These are phyloP conservation scores for Friedmanniomyces endolithicus DNA, from an alignment of 495 filamentous ascomycete genomes.

Conservation along the genomic window DNA sequence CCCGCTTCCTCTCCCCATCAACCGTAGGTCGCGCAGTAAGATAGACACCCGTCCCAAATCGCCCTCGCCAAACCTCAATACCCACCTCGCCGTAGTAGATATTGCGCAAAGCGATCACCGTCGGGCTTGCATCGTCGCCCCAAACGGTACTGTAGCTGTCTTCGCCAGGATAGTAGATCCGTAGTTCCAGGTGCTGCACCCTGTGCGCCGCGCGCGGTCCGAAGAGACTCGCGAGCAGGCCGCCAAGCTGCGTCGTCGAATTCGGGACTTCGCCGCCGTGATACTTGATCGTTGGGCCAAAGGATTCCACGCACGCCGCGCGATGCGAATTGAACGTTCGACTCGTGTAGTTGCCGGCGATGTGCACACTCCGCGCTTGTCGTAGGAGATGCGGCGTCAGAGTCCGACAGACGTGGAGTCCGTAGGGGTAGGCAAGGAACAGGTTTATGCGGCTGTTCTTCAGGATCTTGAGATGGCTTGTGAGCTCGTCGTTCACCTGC, in stretches of 20 bases:
- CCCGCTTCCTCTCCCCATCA: slow-evolving; percentile 9
- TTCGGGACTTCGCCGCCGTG: slow-evolving; percentile 4
- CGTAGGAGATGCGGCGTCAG: slow-evolving; percentile 22
- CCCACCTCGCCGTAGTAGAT: slow-evolving; percentile 20
- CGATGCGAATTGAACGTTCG: background rate
- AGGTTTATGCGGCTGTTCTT: slow-evolving; percentile 8
- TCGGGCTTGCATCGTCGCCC: slow-evolving; percentile 21
- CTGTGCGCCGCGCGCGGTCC: slow-evolving; percentile 7
- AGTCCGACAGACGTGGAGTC: slow-evolving; percentile 20
- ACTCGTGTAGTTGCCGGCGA: slow-evolving; percentile 19
- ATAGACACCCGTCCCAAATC: slow-evolving; percentile 20
- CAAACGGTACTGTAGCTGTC: slow-evolving; percentile 22
- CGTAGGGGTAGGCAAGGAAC: slow-evolving; percentile 24
- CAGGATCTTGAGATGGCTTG: slow-evolving; percentile 1
- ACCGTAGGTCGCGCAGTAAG: slow-evolving; percentile 11
- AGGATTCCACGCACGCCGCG: slow-evolving; percentile 8
- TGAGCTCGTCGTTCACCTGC: slow-evolving; percentile 13
- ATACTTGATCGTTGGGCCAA: background rate
- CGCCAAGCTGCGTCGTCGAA: slow-evolving; percentile 10
- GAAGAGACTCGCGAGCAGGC: slow-evolving; percentile 15
- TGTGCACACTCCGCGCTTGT: slow-evolving; percentile 23
- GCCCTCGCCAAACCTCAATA: slow-evolving; percentile 23
- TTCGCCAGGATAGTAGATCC: slow-evolving; percentile 23
- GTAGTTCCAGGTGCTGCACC: slow-evolving; percentile 19
- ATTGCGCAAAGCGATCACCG: slow-evolving; percentile 20